Evolutionary conservation across 108 stramenopile genomes (phyloP), one percentile per base, ranked within the genome.

Genomic region (Fragilaria radians): DNA sequence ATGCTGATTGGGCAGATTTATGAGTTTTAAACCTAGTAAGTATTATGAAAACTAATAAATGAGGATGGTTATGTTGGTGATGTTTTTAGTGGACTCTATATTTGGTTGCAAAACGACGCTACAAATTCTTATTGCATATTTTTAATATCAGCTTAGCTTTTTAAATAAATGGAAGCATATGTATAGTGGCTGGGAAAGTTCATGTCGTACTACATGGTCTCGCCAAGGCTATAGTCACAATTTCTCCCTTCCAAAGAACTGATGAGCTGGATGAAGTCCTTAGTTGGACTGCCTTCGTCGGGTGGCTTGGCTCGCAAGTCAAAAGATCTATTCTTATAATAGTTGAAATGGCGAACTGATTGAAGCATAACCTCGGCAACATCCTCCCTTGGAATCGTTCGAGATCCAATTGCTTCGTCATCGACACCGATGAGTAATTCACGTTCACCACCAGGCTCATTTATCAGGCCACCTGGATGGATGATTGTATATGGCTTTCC

Each of bases 401-500:
- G 80, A 30, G 80, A 78, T 36, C 81, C 72, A n/a, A 79, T 70
- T 14, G 82, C 48, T 28, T 34, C 65, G 61, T 93, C 91, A 71
- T 93, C 85, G 5, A 87, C 79, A n/a, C 80, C 88, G 3, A 86
- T 36, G 5, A 86, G 67, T 22, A 93, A 62, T 52, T 76, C 81
- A 17, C 85, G 83, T 69, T 93, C 71, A 42, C 77, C 75, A 1
- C 89, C 87, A 1, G 70, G 71, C 65, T 88, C 79, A 58, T 93
- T 88, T 18, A 85, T 33, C 42, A 93, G 62, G 1, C 91, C 91
- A 19, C 91, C 91, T 5, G 91, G 88, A 69, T 93, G 91, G n/a
- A 93, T 76, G 55, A 91, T 93, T 5, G 91, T 93, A 52, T 87
- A 93, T 1, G 79, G 68, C 51, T 64, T 52, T 22, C 82, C 81